These are phyloP conservation scores for Tetrapisispora fleetii DNA, from an alignment of 805 yeast species.

Conservation along the genomic window DNA sequence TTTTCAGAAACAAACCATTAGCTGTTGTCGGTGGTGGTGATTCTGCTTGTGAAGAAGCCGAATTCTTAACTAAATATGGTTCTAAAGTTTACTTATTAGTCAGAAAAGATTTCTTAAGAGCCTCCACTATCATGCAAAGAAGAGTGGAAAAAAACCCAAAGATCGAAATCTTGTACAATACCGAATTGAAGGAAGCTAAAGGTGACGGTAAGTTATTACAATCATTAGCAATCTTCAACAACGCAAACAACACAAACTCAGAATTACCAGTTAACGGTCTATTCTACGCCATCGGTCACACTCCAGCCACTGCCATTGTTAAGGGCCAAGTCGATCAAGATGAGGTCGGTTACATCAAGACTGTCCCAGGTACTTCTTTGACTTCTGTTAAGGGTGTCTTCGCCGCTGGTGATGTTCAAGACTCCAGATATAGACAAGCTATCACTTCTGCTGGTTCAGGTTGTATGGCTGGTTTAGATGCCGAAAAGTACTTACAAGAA, in stretches of 20 bases:
- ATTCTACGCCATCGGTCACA: slow-evolving; percentile 97
- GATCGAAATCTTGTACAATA: slow-evolving; percentile 82
- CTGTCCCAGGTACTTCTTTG: slow-evolving; percentile 79
- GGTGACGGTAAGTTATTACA: slow-evolving; percentile 85
- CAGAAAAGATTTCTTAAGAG: slow-evolving; percentile 89
- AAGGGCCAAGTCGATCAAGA: slow-evolving; percentile 72
- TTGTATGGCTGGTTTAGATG: slow-evolving; percentile 98
- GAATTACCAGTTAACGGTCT: slow-evolving; percentile 81
- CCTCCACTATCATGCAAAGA: slow-evolving; percentile 94
- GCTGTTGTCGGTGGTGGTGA: slow-evolving; percentile 99
- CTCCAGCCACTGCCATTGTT: slow-evolving; percentile 84
- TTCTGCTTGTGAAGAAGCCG: slow-evolving; percentile 98
- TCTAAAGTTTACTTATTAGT: slow-evolving; percentile 90
- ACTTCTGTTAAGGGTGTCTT: slow-evolving; percentile 87
- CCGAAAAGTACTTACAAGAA: slow-evolving; percentile 74
- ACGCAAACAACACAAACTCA: slow-evolving; percentile 53
- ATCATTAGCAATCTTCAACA: slow-evolving; percentile 56
- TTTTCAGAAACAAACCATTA: slow-evolving; percentile 93
- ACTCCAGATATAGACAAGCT: slow-evolving; percentile 94
- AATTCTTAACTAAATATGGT: slow-evolving; percentile 93
- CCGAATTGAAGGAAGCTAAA: slow-evolving; percentile 76
- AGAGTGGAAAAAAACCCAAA: slow-evolving; percentile 77
- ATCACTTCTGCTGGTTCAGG: slow-evolving; percentile 99
- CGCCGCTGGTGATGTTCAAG: slow-evolving; percentile 99
- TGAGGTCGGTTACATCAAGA: slow-evolving; percentile 78